A percentile compares a stretch with the other conserved stretches of the same genome.
These are phyloP conservation scores for Dionaea muscipula DNA, from an alignment of 179 eudicot species.

Conservation along the genomic window DNA sequence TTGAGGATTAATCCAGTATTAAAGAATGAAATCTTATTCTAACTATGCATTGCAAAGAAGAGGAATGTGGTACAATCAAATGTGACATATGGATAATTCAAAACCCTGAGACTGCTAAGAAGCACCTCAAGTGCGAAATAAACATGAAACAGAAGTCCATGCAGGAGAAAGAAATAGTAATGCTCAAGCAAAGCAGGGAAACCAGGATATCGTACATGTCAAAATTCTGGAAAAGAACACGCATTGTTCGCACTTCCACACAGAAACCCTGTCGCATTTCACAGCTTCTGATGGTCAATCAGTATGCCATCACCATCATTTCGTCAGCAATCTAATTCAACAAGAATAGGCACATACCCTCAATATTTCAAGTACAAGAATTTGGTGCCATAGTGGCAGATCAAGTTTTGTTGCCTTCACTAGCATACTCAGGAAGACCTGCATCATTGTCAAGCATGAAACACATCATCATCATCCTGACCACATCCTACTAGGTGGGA, in stretches of 20 bases:
- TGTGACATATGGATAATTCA: no score
- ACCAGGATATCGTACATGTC: conserved; percentile 15
- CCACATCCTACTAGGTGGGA: no score
- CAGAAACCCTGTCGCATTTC: conserved; percentile 78
- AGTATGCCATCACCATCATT: background rate
- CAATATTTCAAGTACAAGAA: conserved; percentile 93
- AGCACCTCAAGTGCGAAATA: no score
- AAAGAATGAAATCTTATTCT: no score
- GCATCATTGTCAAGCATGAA: conserved; percentile 10
- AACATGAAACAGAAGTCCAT: no score
- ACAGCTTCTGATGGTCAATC: conserved; percentile 11
- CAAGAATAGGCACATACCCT: conserved; percentile 50
- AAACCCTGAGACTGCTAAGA: no score
- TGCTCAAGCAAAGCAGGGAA: no score
- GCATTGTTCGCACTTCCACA: conserved; percentile 91
- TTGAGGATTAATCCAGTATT: no score
- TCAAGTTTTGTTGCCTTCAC: conserved; percentile 83
- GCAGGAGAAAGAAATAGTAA: no score
- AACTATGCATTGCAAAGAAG: no score
- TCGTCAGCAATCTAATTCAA: background rate
- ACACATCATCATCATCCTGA: no score
- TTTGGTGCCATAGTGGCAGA: conserved; percentile 92
- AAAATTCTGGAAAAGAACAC: conserved; percentile 82
- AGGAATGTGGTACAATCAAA: no score
- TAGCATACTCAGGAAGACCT: conserved; percentile 95